Evolutionary conservation across 75 land plant genomes (phyloP).

Genomic region (Selaginella tamariscina): DNA sequence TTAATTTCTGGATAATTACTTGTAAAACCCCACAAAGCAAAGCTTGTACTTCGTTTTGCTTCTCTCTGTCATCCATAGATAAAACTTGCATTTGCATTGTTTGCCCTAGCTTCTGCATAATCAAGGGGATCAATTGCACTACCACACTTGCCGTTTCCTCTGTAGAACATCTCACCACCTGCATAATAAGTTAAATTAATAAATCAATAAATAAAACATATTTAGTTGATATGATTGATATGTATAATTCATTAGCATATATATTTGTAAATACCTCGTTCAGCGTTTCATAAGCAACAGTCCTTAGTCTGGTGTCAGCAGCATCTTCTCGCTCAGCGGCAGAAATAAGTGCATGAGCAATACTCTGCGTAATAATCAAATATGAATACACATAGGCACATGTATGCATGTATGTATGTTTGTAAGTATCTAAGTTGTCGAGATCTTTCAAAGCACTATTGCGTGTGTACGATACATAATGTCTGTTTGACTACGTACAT

Average conservation of each 20-base stretch:
- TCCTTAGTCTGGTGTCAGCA: conserved; percentile 39
- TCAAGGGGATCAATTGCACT: conserved; percentile 38
- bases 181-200: too few species aligned
- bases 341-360: conserved; percentile 30
- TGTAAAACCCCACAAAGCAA: conserved; percentile 55
- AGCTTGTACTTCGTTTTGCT: conserved; percentile 55
- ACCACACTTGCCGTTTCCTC: conserved; percentile 37
- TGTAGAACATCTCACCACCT: conserved; percentile 39
- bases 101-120: conserved; percentile 36
- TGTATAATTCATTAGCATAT: too few species aligned
- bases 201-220: too few species aligned
- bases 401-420: too few species aligned
- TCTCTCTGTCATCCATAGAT: conserved; percentile 55
- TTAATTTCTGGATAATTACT: conserved; percentile 57
- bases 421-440: too few species aligned
- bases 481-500: too few species aligned
- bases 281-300: conserved; percentile 61
- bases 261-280: too few species aligned
- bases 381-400: too few species aligned
- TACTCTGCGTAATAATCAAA: too few species aligned
- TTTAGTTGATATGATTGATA: too few species aligned
- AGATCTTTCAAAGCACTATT: too few species aligned
- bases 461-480: too few species aligned
- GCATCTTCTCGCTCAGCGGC: conserved; percentile 47
- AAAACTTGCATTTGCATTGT: conserved; percentile 40